Evolutionary conservation across 208 protist species (phyloP), one percentile per base, ranked within the genome.

Genomic region (Endotrypanum monterogeii): DNA sequence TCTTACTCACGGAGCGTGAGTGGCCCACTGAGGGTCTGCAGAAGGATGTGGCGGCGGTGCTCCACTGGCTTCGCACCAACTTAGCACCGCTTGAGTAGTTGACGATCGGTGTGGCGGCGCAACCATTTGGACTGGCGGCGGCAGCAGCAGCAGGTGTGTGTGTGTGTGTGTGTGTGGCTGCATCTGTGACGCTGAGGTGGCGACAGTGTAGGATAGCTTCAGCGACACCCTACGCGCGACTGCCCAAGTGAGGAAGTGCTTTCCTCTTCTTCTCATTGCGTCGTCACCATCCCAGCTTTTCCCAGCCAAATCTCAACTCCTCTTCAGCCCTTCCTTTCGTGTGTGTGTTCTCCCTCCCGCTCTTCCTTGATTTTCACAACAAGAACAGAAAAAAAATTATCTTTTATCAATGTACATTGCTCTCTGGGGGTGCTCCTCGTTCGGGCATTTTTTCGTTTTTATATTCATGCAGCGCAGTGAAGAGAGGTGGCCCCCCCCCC

Each of bases 1-100:
- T 92, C 68, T 76, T 95, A 65, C 69, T 92, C 50, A 51, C 83
- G 25, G 74, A 85, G 50, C 56, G 73, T n/a, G 75, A 48, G 50
- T 94, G 83, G 83, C 82, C 90, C 12, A 61, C 76, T 20, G 60
- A 65, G 0, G 44, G 84, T 5, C 50, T 70, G 18, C 37, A 81
- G 46, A 56, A 37, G 18, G 83, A 94, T 60, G 87, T 83, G 6
- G 77, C 83, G 7, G 67, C 71, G 28, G 87, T 92, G 63, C 74
- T 85, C 37, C 56, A 76, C 25, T 94, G 87, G 87, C 67, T 92
- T 44, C 73, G 60, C 8, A 71, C 76, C 30, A 56, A 76, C 35
- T 56, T 52, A 5, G 83, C 82, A 0, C 62, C 67, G 25, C 73
- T 91, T 44, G 86, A 90, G 20, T 70, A 35, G 55, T 25, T 37